These are phyloP conservation scores for Verticillium klebahnii DNA, from an alignment of 2,329 filamentous ascomycete genomes.

Conservation along the genomic window DNA sequence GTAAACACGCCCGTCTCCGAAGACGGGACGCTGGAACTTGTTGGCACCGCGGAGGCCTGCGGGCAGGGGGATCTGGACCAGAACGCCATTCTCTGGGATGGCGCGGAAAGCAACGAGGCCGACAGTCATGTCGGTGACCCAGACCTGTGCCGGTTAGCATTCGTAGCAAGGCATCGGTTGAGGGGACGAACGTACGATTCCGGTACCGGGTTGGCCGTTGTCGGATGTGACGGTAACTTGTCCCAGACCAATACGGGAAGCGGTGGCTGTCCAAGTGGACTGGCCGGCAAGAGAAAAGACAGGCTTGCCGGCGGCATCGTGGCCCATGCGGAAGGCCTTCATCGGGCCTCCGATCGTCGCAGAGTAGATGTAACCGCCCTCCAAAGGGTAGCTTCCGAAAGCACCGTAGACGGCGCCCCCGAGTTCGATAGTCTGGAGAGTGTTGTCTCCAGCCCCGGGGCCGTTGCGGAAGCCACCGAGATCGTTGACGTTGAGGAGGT, in stretches of 20 bases:
- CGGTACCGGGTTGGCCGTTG: conserved; percentile 28
- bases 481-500: conserved; percentile 34
- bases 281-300: conserved; percentile 24
- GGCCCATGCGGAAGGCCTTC: conserved; percentile 11
- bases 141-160: conserved; percentile 17
- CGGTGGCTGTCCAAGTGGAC: conserved; percentile 17
- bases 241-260: conserved; percentile 20
- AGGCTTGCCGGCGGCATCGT: conserved; percentile 20
- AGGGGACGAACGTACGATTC: conserved; percentile 15
- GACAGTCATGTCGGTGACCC: conserved; percentile 31
- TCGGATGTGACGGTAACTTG: conserved; percentile 29
- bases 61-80: conserved; percentile 27
- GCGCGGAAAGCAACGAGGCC: conserved; percentile 33
- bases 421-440: conserved; percentile 29
- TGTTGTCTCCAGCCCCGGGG: conserved; percentile 25
- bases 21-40: conserved; percentile 33
- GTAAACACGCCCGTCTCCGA: conserved; percentile 35
- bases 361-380: conserved; percentile 36
- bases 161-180: too few species aligned
- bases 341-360: conserved; percentile 19
- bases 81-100: conserved; percentile 26
- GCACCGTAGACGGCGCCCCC: conserved; percentile 29
- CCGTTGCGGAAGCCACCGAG: conserved; percentile 35
- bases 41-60: conserved; percentile 30
- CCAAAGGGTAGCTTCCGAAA: conserved; percentile 32